Percentiles rank a stretch among this genome's conserved stretches.
Conservation (phyloP, 164 flowering plant genomes). For the Kalanchoe fedtschenkoi region DNA sequence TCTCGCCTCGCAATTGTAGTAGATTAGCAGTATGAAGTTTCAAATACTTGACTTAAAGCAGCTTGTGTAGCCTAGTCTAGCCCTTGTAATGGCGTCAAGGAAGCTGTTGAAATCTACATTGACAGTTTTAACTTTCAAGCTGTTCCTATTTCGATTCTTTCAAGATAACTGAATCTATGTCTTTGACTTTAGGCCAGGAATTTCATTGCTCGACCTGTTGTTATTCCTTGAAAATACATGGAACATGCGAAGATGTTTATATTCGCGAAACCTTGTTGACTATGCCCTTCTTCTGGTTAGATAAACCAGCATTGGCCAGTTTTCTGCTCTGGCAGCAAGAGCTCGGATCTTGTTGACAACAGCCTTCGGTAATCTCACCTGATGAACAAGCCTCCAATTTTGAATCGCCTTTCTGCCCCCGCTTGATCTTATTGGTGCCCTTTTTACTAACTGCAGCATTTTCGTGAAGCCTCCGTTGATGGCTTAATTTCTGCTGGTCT, state of each 20-base stretch:
- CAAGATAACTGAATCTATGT: too few relatives aligned
- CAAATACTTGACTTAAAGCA: too few relatives aligned
- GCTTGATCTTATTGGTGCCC: constrained; percentile 15
- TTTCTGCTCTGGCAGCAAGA: constrained; percentile 48
- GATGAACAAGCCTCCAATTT: constrained; percentile 16
- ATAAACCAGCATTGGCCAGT: constrained; percentile 13
- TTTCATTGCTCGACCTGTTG: too few relatives aligned
- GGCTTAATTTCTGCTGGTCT: constrained; percentile 63
- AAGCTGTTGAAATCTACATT: too few relatives aligned
- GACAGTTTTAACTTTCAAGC: too few relatives aligned
- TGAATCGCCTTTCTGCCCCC: constrained; percentile 11
- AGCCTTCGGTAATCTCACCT: constrained; percentile 19
- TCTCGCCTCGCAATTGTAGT: too few relatives aligned
- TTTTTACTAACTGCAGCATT: constrained; percentile 21
- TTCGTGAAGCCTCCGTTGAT: constrained; percentile 38
- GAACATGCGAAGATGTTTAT: not conserved
- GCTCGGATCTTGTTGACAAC: constrained; percentile 54
- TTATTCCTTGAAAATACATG: not conserved
- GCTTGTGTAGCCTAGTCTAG: too few relatives aligned
- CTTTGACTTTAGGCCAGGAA: too few relatives aligned
- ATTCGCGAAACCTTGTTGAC: constrained; percentile 8
- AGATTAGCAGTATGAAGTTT: too few relatives aligned
- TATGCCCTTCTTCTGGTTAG: constrained; percentile 8
- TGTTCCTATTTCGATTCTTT: too few relatives aligned
- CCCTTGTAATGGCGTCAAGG: too few relatives aligned